Conservation (phyloP, 2,329 filamentous ascomycete genomes). For the Coniochaeta hoffmannii region DNA sequence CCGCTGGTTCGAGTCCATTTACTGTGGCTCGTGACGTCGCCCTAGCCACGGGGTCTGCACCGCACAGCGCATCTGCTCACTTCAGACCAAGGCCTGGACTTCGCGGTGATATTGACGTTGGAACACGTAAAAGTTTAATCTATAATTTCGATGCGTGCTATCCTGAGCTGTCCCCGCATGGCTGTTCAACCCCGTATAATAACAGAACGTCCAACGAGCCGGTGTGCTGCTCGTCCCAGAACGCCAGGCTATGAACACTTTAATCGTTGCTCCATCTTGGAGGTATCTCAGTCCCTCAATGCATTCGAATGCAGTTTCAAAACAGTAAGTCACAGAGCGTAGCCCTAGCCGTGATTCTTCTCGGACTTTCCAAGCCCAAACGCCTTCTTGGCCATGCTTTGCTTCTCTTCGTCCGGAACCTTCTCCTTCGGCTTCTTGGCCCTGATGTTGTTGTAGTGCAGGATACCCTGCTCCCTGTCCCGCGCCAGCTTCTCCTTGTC, state of each 20-base stretch:
- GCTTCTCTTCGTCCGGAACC: slow-evolving; percentile 16
- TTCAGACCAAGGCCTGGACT: not conserved
- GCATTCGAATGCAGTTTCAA: not conserved
- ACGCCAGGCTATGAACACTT: not conserved
- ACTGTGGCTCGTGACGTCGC: not conserved
- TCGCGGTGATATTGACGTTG: not conserved
- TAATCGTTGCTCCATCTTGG: not conserved
- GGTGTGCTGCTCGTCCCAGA: not conserved
- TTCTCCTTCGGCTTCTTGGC: slow-evolving; percentile 40
- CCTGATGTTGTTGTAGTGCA: slow-evolving; percentile 51
- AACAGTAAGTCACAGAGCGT: not conserved
- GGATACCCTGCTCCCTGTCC: slow-evolving; percentile 48
- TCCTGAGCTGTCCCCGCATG: too few relatives aligned
- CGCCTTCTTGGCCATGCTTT: not conserved
- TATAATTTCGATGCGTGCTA: not conserved
- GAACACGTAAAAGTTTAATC: not conserved
- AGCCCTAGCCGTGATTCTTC: not conserved
- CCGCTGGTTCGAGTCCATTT: not conserved
- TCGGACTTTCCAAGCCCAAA: not conserved
- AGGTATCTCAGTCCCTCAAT: not conserved
- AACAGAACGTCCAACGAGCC: not conserved
- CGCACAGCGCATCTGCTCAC: not conserved
- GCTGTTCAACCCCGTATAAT: too few relatives aligned
- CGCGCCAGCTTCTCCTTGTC: slow-evolving; percentile 42
- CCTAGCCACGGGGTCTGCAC: not conserved